phyloP scores from a whole-genome alignment of 345 rosid species.

The Lepidium africanum region DNA sequence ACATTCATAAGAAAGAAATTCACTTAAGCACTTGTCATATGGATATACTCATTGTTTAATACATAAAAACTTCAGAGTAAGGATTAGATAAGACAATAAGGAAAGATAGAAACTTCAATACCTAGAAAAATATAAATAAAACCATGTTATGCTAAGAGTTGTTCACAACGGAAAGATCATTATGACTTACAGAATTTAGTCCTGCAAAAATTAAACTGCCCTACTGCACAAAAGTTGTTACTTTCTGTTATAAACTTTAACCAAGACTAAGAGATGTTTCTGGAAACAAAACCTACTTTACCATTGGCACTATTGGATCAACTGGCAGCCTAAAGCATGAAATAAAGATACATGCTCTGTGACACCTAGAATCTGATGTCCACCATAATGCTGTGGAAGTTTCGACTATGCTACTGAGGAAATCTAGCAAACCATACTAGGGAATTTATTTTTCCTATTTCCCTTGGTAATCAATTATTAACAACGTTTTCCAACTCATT shows the following conservation, averaged over 20 bases:
- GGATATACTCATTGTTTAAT: background rate
- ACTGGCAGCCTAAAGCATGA: background rate
- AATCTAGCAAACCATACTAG: background rate
- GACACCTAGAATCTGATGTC: background rate
- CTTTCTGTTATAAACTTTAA: background rate
- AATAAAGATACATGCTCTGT: background rate
- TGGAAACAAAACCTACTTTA: background rate
- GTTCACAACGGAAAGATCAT: background rate
- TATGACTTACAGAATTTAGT: background rate
- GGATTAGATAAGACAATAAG: background rate
- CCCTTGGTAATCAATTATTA: background rate
- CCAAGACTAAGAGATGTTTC: background rate
- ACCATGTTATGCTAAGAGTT: background rate
- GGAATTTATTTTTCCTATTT: background rate
- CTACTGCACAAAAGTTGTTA: background rate
- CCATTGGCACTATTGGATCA: background rate
- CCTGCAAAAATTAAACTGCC: background rate
- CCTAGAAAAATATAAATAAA: background rate
- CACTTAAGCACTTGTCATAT: constrained; percentile 2
- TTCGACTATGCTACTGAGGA: background rate
- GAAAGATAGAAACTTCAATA: background rate
- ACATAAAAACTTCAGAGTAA: background rate
- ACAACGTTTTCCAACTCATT: background rate
- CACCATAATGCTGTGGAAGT: background rate
- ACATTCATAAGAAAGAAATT: constrained; percentile 8